Evolutionary conservation across 768 basidiomycete genomes (phyloP), one percentile per base, ranked within the genome.

Genomic region (Trametes punicea): DNA sequence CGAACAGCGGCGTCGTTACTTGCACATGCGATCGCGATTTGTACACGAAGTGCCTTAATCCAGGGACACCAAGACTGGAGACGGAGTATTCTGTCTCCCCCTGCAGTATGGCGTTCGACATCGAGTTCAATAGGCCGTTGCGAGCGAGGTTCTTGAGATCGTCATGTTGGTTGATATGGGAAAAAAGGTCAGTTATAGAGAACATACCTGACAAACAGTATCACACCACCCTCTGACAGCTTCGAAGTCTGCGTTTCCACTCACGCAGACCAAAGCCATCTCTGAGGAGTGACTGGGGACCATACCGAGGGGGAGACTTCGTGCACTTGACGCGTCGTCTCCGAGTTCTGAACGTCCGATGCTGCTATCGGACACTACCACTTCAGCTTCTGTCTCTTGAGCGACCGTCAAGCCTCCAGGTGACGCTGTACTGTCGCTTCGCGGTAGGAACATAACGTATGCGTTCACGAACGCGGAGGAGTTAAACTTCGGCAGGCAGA

Each of bases 401-500:
- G n/a, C n/a, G n/a, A n/a, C n/a, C n/a, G n/a, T n/a, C n/a, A n/a
- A n/a, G n/a, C n/a, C n/a, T n/a, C n/a, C n/a, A n/a, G n/a, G n/a
- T n/a, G n/a, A n/a, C n/a, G n/a, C n/a, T n/a, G n/a, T n/a, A 8
- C 33, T 34, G 13, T 64, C 58, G 4, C 64, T 61, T 39, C 80
- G 58, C 6, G 58, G 77, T 25, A 87, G 69, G 68, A 88, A 92
- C 3, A 83, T 81, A 39, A 98, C 81, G 64, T 95, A 97, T 11
- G 92, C 89, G 68, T 99, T 93, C 25, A 96, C 85, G 70, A 98
- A 98, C 1, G 88, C 88, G 4, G 84, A 73, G 0, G 91, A 77
- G 65, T 98, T 93, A 76, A 91, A 98, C 69, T 93, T 94, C 0
- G 97, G 96, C 3, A 99, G 80, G 69, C 97, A 98, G 44, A 99